Percentiles rank a stretch among this genome's conserved stretches.
Evolutionary conservation across 306 rosid genomes (phyloP).

Genomic region (Inga laurina): DNA sequence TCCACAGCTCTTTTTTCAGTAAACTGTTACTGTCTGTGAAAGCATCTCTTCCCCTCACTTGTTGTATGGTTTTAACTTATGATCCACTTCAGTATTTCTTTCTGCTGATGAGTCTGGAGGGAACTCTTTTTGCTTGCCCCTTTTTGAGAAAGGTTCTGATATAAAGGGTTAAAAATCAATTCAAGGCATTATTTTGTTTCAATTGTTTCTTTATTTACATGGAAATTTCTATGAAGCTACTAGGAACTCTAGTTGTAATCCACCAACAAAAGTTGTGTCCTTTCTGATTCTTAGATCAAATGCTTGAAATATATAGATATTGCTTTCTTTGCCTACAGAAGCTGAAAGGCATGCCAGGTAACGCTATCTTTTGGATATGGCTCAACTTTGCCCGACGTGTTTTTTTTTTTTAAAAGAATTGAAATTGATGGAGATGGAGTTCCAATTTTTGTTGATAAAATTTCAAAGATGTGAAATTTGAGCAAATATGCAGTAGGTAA

Average conservation of each 20-base stretch:
- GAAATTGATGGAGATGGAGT: slow-evolving; percentile 8
- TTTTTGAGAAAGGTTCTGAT: neutral
- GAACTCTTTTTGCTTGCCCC: neutral
- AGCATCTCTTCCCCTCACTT: neutral
- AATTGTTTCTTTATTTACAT: neutral
- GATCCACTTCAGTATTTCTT: neutral
- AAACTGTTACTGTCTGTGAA: neutral
- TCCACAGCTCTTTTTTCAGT: neutral
- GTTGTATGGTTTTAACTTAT: neutral
- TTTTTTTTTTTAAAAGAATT: neutral
- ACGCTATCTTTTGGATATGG: neutral
- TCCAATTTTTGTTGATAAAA: slow-evolving; percentile 2
- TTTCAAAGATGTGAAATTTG: neutral
- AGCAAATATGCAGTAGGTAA: neutral
- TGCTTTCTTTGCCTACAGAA: neutral
- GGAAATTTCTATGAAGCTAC: neutral
- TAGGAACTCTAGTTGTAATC: neutral
- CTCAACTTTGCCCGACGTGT: neutral
- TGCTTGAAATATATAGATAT: neutral
- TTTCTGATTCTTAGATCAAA: neutral
- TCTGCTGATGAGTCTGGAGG: neutral
- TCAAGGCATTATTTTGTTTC: neutral
- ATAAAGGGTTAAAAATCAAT: neutral
- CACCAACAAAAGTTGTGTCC: neutral
- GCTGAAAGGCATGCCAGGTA: neutral